Evolutionary conservation across 805 yeast species (phyloP), one percentile per base, ranked within the genome.

Genomic region (Candida namnaoensis): DNA sequence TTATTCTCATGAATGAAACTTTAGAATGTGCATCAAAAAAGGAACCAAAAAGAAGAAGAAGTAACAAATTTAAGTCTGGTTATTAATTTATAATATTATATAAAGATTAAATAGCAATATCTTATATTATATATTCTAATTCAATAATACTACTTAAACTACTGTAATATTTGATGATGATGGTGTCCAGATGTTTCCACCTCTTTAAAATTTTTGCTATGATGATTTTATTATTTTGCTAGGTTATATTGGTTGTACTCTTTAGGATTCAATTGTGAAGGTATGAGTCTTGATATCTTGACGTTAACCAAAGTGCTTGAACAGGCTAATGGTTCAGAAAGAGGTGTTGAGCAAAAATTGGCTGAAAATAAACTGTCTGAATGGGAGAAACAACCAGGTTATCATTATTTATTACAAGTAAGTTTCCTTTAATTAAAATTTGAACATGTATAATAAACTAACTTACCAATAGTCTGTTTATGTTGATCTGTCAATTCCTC

Each of bases 341-440:
- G 81, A 28, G 76, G 71, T 12, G 59, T 60, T 1, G 60, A 60
- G 1, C 88, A 85, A 51, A 72, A 69, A 45, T 57, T 66, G 3
- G 95, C 95, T 0, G 96, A 88, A 52, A 56, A 65, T 19, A 85
- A 78, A 57, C 63, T 88, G 42, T 76, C 79, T 46, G 61, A 52
- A 7, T 88, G 95, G 95, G 88, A 84, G 50, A 54, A 61, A 0
- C 65, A 64, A 19, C 74, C 78, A 3, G 86, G 87, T 1, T 81
- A 68, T 52, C 81, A 79, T 55, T 69, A 57, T 40, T 49, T 68
- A 12, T 60, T 82, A 14, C 90, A 80, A 57, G 69, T 66, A 28
- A 27, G 51, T 39, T 9, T 28, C 7, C 10, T n/a, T 19, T 28
- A 14, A 3, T 30, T 37, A 5, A 30, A 3, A 25, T 25, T 4